Percentiles rank a stretch among this genome's conserved stretches.
Evolutionary conservation across 768 basidiomycete species (phyloP).

Genomic region (Russula sp.): DNA sequence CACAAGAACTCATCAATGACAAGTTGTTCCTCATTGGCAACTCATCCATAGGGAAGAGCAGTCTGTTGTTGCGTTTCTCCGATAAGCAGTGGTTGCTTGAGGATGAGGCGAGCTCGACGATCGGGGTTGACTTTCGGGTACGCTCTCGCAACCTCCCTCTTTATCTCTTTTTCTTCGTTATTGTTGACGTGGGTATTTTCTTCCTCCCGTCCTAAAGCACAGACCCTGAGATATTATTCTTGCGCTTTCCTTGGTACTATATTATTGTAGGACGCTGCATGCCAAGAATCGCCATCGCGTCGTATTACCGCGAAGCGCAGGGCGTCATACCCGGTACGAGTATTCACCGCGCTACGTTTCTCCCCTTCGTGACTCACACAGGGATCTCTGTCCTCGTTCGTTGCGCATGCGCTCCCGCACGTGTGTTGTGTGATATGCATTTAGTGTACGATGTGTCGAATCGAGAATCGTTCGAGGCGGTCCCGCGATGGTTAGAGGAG

Average conservation of each 20-base stretch:
- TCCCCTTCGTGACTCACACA: background rate
- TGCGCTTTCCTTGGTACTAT: background rate
- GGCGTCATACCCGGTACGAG: constrained; percentile 69
- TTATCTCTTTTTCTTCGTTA: background rate
- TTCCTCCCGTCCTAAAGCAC: background rate
- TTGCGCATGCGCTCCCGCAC: background rate
- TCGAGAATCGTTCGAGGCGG: constrained; percentile 87
- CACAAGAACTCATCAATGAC: constrained; percentile 50
- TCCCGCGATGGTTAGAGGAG: constrained; percentile 91
- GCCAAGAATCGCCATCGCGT: constrained; percentile 93
- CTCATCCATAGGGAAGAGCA: no score
- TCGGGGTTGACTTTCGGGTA: constrained; percentile 82
- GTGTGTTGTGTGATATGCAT: background rate
- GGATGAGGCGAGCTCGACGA: constrained; percentile 84
- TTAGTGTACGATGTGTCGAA: constrained; percentile 94
- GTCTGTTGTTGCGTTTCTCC: no score
- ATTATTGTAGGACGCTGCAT: constrained; percentile 75
- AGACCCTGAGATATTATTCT: background rate
- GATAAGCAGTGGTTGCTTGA: no score
- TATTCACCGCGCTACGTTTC: background rate
- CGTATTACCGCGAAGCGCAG: constrained; percentile 87
- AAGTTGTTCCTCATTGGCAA: constrained; percentile 49
- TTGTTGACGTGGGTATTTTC: background rate
- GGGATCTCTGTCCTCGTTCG: background rate
- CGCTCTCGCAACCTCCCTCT: constrained; percentile 34